A percentile compares a stretch with the other conserved stretches of the same genome.
Conservation (phyloP, 2,329 filamentous ascomycete species). For the Aspergillus sp. region DNA sequence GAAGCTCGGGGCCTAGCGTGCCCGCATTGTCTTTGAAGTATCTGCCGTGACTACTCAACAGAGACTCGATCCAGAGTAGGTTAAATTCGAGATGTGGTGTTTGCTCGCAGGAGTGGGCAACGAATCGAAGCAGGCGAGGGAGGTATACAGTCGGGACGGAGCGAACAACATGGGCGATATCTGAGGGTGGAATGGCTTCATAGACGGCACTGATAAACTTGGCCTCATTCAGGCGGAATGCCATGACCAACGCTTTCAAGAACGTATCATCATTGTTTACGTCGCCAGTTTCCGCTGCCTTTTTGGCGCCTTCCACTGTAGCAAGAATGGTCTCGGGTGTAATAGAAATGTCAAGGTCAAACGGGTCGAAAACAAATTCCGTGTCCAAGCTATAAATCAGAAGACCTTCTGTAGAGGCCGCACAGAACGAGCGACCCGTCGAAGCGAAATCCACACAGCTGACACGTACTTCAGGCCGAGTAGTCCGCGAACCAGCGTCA, state of each 20-base stretch:
- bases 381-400: constrained; percentile 91
- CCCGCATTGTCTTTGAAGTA: constrained; percentile 79
- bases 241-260: constrained; percentile 92
- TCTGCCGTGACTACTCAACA: constrained; percentile 77
- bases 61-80: constrained; percentile 82
- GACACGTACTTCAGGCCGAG: constrained; percentile 79
- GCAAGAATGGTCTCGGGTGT: constrained; percentile 82
- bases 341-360: constrained; percentile 91
- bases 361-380: constrained; percentile 84
- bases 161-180: constrained; percentile 75
- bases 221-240: constrained; percentile 89
- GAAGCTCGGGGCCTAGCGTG: constrained; percentile 78
- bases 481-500: constrained; percentile 76
- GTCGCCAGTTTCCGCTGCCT: constrained; percentile 40
- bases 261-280: constrained; percentile 71
- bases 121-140: constrained; percentile 77
- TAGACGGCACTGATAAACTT: constrained; percentile 82
- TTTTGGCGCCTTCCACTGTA: constrained; percentile 58
- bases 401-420: constrained; percentile 89
- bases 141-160: constrained; percentile 84
- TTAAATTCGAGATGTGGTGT: constrained; percentile 95
- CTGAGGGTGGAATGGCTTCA: constrained; percentile 71
- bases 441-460: constrained; percentile 84
- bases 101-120: constrained; percentile 83
- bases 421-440: constrained; percentile 86